Conservation (phyloP, 495 filamentous ascomycete genomes). For the Pseudomonodictys pantanalensis region DNA sequence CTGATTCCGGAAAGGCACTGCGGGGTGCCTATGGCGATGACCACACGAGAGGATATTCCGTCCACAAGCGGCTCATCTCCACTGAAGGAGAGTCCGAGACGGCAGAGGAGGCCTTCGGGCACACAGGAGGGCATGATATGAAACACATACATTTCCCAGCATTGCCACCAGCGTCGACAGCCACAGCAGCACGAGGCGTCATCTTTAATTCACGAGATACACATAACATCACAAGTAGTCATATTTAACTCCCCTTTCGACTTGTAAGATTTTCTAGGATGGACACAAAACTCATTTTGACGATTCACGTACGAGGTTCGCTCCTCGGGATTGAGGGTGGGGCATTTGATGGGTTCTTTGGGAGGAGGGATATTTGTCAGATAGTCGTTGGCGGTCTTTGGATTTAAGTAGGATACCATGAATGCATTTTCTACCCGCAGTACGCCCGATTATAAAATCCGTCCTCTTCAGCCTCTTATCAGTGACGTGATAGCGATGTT, state of each 20-base stretch:
- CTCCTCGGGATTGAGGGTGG: neutral
- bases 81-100: neutral
- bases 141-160: too few species aligned
- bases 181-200: neutral
- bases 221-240: neutral
- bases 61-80: neutral
- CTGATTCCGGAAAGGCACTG: slow-evolving; percentile 29
- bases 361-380: too few species aligned
- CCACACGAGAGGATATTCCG: neutral
- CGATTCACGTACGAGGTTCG: neutral
- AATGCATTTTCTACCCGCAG: too few species aligned
- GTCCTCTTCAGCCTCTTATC: too few species aligned
- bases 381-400: too few species aligned
- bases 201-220: neutral
- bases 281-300: neutral
- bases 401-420: too few species aligned
- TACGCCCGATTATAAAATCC: too few species aligned
- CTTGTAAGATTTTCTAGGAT: neutral
- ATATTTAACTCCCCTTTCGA: neutral
- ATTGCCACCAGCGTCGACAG: neutral
- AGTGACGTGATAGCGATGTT: too few species aligned
- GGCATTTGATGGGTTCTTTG: too few species aligned
- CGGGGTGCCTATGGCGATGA: slow-evolving; percentile 3
- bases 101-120: too few species aligned
- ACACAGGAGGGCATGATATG: too few species aligned